phyloP scores from a whole-genome alignment of 2,329 filamentous ascomycete genomes.

The Colletotrichum costaricense region DNA sequence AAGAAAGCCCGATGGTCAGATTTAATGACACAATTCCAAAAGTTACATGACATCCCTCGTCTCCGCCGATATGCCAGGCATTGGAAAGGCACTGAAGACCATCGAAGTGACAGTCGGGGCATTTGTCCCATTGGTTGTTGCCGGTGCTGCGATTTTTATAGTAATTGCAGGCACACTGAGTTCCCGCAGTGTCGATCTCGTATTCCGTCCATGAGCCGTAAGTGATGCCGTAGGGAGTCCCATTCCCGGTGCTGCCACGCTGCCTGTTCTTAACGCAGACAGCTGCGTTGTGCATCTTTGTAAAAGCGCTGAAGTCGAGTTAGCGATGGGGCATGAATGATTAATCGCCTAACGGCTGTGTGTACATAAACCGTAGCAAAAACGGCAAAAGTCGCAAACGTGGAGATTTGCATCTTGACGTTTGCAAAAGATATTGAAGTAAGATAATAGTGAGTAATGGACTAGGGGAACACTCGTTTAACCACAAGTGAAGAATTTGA shows the following conservation, averaged over 20 bases:
- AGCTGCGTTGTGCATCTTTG: constrained; percentile 23
- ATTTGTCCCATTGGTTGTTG: constrained; percentile 36
- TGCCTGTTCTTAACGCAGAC: constrained; percentile 12
- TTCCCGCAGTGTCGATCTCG: constrained; percentile 28
- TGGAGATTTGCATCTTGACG: constrained; percentile 6
- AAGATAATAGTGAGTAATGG: no score
- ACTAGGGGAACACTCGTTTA: no score
- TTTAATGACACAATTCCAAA: neutral
- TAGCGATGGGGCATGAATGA: neutral
- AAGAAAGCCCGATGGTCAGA: neutral
- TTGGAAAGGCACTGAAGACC: constrained; percentile 31
- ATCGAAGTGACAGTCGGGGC: constrained; percentile 34
- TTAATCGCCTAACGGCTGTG: fast-evolving
- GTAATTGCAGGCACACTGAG: constrained; percentile 34
- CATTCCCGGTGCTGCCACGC: constrained; percentile 11
- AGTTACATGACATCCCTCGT: constrained; percentile 7
- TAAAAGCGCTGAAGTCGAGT: neutral
- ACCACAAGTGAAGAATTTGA: no score
- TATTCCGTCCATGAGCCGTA: constrained; percentile 27
- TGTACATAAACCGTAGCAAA: constrained; percentile 9
- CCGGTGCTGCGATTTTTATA: constrained; percentile 37
- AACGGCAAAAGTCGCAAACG: neutral
- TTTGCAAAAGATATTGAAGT: neutral
- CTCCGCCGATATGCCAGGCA: constrained; percentile 35
- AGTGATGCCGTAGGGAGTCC: constrained; percentile 22